Percentiles rank a stretch among this genome's conserved stretches.
Conservation (phyloP, 1,284 basidiomycete species). For the Porodaedalea pini region DNA sequence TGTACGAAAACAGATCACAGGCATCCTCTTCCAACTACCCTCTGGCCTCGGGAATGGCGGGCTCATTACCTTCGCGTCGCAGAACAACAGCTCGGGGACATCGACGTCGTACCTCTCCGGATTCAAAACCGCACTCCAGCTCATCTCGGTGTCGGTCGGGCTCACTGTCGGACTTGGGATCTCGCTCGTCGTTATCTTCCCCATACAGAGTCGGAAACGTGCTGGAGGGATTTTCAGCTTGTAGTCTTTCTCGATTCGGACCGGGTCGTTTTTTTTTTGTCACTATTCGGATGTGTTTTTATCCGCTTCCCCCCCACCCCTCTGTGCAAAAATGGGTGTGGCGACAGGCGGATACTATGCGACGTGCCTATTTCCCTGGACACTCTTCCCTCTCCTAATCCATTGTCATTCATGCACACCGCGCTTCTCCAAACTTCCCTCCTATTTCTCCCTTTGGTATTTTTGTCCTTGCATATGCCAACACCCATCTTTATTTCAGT, state of each 20-base stretch:
- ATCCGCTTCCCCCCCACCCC: background rate
- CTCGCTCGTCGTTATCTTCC: constrained; percentile 55
- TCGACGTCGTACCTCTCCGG: constrained; percentile 57
- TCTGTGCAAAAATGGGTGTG: background rate
- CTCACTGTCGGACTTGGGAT: constrained; percentile 72
- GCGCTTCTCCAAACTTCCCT: background rate
- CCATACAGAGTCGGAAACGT: constrained; percentile 52
- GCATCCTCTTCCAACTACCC: constrained; percentile 85
- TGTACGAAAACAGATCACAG: constrained; percentile 62
- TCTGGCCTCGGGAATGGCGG: constrained; percentile 84
- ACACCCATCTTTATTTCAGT: too few species aligned
- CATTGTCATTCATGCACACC: background rate
- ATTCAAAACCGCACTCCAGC: constrained; percentile 63
- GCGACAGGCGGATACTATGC: background rate
- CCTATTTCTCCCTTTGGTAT: background rate
- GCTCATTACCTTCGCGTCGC: constrained; percentile 71
- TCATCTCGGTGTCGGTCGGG: constrained; percentile 61
- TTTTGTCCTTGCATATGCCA: too few species aligned
- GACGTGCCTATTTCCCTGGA: background rate
- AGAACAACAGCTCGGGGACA: constrained; percentile 41
- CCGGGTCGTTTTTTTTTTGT: too few species aligned
- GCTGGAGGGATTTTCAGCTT: constrained; percentile 59
- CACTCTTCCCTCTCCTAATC: background rate
- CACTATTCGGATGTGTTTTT: too few species aligned
- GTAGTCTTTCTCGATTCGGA: constrained; percentile 24